Evolutionary conservation across 495 filamentous ascomycete genomes (phyloP).

Genomic region (Neurospora intermedia): DNA sequence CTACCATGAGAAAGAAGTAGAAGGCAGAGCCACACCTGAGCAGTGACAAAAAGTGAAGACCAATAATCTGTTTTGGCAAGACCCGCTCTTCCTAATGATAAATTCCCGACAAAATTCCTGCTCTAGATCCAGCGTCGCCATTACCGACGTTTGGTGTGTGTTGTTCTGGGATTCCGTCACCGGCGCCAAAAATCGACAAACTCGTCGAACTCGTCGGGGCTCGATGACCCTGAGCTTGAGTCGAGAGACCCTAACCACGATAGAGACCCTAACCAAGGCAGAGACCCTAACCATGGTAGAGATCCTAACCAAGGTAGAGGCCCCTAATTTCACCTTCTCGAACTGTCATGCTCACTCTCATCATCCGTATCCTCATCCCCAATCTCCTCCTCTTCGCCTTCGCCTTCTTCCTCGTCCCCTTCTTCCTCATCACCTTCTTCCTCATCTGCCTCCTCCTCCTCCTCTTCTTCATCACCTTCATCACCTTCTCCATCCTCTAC

Average conservation of each 20-base stretch:
- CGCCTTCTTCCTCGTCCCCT: neutral
- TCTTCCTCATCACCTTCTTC: neutral
- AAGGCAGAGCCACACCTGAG: neutral
- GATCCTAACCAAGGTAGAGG: neutral
- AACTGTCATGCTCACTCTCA: neutral
- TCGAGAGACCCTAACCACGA: neutral
- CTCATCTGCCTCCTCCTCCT: neutral
- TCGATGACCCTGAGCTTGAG: neutral
- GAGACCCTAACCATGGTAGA: neutral
- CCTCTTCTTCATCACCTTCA: neutral
- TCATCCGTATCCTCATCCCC: neutral
- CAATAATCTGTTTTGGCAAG: neutral
- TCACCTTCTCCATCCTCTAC: neutral
- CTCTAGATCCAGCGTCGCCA: neutral
- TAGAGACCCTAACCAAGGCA: neutral
- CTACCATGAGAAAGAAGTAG: neutral
- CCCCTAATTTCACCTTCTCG: neutral
- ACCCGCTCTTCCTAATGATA: neutral
- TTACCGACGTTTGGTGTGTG: neutral
- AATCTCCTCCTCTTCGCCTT: slow-evolving; percentile 4
- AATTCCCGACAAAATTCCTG: neutral
- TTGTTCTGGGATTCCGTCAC: neutral
- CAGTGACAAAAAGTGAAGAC: neutral
- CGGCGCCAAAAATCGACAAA: neutral
- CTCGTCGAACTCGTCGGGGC: neutral